These are phyloP conservation scores for Amyloporia xantha DNA, from an alignment of 768 basidiomycete genomes.

Conservation along the genomic window DNA sequence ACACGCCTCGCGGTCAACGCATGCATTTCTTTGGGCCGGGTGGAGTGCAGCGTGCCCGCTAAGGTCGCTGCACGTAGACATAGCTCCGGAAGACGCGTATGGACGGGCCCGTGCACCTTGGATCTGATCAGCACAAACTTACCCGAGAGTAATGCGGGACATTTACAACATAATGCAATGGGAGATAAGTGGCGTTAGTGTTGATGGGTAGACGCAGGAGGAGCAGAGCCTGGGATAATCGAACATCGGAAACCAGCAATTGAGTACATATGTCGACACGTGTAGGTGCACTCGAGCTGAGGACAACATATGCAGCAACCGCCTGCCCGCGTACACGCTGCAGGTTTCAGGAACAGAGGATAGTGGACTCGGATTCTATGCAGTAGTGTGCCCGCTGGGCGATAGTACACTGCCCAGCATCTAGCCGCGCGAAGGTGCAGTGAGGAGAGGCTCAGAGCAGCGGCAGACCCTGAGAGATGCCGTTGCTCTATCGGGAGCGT, in stretches of 20 bases:
- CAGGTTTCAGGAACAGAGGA: not conserved
- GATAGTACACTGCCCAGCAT: too few relatives aligned
- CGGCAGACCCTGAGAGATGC: not conserved
- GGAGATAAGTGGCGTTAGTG: not conserved
- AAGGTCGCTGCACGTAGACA: conserved; percentile 1
- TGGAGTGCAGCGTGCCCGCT: conserved; percentile 3
- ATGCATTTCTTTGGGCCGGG: too few relatives aligned
- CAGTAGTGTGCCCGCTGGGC: too few relatives aligned
- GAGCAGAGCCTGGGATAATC: too few relatives aligned
- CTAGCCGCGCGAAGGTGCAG: too few relatives aligned
- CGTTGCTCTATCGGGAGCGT: not conserved
- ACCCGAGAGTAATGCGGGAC: not conserved
- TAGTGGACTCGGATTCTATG: not conserved
- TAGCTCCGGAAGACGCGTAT: not conserved
- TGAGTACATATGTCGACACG: too few relatives aligned
- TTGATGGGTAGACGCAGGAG: not conserved
- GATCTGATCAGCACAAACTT: not conserved
- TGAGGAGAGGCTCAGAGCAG: too few relatives aligned
- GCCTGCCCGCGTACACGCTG: not conserved
- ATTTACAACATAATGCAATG: not conserved
- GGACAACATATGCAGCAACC: not conserved
- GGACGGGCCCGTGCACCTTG: not conserved
- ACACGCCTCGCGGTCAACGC: conserved; percentile 3
- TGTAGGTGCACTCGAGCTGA: conserved; percentile 3
- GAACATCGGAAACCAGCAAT: too few relatives aligned